phyloP scores from a whole-genome alignment of 2,329 filamentous ascomycete genomes.

The Penicillium sp. region DNA sequence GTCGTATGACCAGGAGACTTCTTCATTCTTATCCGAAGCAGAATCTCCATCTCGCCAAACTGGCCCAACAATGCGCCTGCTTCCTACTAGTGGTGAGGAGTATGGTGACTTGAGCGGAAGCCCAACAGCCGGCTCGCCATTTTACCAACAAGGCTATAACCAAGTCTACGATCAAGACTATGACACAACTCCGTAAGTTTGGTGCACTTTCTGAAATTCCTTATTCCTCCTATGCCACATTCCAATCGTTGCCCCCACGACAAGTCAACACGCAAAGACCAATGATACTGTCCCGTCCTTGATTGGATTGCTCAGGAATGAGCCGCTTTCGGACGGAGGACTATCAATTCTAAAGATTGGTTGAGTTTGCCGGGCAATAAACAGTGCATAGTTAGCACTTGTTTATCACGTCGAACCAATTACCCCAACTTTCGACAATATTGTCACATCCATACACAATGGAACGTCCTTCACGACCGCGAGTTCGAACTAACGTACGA shows the following conservation, averaged over 20 bases:
- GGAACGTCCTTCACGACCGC: constrained; percentile 17
- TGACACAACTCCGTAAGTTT: constrained; percentile 41
- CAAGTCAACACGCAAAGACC: constrained; percentile 4
- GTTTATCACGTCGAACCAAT: background rate
- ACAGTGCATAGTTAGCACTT: constrained; percentile 8
- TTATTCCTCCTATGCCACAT: constrained; percentile 14
- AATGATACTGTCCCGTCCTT: background rate
- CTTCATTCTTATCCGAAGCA: constrained; percentile 31
- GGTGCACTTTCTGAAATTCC: constrained; percentile 13
- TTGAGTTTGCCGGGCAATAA: constrained; percentile 1
- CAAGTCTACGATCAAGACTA: constrained; percentile 10
- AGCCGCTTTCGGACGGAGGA: background rate
- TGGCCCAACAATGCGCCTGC: constrained; percentile 46
- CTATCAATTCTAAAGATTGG: background rate
- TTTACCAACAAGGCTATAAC: constrained; percentile 22
- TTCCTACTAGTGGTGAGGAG: constrained; percentile 41
- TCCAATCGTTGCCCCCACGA: constrained; percentile 30
- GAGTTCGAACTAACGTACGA: constrained; percentile 25
- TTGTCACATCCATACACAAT: constrained; percentile 8
- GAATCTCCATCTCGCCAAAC: constrained; percentile 34
- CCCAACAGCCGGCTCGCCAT: constrained; percentile 26
- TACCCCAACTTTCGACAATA: constrained; percentile 1
- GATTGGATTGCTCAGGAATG: constrained; percentile 4
- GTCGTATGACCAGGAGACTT: constrained; percentile 36
- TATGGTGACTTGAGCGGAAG: constrained; percentile 34